Evolutionary conservation across 805 yeast genomes (phyloP), one percentile per base, ranked within the genome.

Genomic region (Metschnikowia koreensis): DNA sequence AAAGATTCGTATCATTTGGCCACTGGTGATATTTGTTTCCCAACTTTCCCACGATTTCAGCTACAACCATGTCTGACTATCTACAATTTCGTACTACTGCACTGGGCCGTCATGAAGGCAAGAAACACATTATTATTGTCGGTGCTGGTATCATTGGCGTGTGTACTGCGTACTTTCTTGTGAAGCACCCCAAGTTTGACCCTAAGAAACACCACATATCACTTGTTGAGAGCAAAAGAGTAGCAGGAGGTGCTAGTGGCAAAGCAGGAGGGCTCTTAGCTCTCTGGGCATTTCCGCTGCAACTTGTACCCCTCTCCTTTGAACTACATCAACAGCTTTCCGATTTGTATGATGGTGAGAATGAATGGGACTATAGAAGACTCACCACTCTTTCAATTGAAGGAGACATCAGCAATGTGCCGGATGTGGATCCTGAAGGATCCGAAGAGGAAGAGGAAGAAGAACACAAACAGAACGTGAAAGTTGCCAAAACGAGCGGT

Each of bases 121-220:
- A 87, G 63, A 79, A 83, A 36, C 96, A 89, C 65, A 88, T 88
- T 52, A 80, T 89, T 54, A 86, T 90, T 41, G 94, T 89, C 26
- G 97, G 97, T 26, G 98, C 97, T 0, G 99, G 99, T 22, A 93
- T 93, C 61, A 87, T 93, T 38, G 99, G 99, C 38, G 96, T 90
- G 7, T 89, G 97, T 66, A 89, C 94, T 1, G 97, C 98, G 1
- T 94, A 88, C 69, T 93, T 85, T 63, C 68, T 94, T 38, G 87
- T 94, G 1, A 80, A 80, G 52, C 98, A 93, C 67, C 93, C 96
- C 2, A 78, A 80, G 50, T 93, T 84, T 67, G 86, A 87, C 60
- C 82, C 88, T 0, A 73, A 75, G 33, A 84, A 81, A 51, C 84
- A 89, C 64, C 91, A 89, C 62, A 88, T 93, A 57, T 88, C 97